Conservation (phyloP, 2,329 filamentous ascomycete species). For the Nothophoma quercina region DNA sequence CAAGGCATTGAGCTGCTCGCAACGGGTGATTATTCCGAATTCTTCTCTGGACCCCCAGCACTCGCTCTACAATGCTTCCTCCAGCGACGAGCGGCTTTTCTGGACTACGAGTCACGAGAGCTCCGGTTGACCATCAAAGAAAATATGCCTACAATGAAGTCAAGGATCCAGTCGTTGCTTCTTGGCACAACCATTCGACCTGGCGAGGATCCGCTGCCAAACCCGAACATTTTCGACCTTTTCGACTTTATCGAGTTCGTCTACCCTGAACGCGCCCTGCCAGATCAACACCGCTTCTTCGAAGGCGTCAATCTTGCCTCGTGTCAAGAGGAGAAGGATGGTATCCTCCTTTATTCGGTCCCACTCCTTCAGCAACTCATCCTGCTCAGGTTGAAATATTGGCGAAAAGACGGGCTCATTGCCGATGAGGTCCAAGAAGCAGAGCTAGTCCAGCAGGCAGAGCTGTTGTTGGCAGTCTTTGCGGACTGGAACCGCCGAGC, state of each 20-base stretch:
- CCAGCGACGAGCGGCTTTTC: slow-evolving; percentile 74
- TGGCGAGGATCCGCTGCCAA: slow-evolving; percentile 69
- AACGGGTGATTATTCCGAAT: slow-evolving; percentile 58
- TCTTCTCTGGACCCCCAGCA: slow-evolving; percentile 73
- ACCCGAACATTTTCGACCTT: slow-evolving; percentile 85
- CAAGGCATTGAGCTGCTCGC: slow-evolving; percentile 48
- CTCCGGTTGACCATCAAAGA: slow-evolving; percentile 78
- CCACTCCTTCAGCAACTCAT: slow-evolving; percentile 77
- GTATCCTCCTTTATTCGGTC: slow-evolving; percentile 70
- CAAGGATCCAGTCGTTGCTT: slow-evolving; percentile 66
- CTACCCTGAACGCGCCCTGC: slow-evolving; percentile 55
- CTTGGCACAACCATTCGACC: slow-evolving; percentile 76
- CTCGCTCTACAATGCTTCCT: slow-evolving; percentile 79
- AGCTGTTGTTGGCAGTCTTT: slow-evolving; percentile 64
- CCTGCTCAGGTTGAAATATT: slow-evolving; percentile 71
- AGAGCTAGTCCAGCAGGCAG: slow-evolving; percentile 59
- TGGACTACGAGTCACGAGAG: slow-evolving; percentile 87
- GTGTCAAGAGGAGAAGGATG: slow-evolving; percentile 67
- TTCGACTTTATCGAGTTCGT: slow-evolving; percentile 86
- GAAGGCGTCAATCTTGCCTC: slow-evolving; percentile 71
- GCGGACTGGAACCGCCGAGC: slow-evolving; percentile 69
- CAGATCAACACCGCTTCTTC: slow-evolving; percentile 67
- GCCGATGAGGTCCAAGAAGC: slow-evolving; percentile 46
- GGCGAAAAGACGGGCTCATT: slow-evolving; percentile 54
- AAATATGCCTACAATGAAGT: slow-evolving; percentile 64